Conservation (phyloP, 164 flowering plant species). For the Chimonanthus praecox region DNA sequence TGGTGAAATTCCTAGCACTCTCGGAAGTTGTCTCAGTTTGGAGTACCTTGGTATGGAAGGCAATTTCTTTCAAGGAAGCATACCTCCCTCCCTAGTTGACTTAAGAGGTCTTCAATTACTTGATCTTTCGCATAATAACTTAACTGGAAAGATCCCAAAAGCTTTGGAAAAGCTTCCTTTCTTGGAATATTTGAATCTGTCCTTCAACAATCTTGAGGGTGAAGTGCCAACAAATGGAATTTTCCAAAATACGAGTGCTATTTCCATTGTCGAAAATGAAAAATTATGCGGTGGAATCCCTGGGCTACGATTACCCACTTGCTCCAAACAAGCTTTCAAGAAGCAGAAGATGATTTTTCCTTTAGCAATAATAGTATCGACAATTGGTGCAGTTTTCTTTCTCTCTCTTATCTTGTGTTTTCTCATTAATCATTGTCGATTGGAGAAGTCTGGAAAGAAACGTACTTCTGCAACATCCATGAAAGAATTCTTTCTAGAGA, state of each 20-base stretch:
- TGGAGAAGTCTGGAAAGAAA: no score
- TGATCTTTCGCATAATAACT: constrained; percentile 26
- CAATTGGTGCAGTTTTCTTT: no score
- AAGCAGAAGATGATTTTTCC: no score
- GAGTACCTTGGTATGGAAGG: constrained; percentile 12
- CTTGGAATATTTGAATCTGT: constrained; percentile 20
- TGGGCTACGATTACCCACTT: no score
- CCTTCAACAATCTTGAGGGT: constrained; percentile 35
- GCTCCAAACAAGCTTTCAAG: no score
- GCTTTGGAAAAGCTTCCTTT: constrained; percentile 5
- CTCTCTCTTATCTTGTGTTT: no score
- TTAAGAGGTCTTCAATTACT: constrained; percentile 11
- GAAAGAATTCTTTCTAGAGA: no score
- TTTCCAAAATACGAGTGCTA: constrained; percentile 22
- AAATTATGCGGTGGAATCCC: no score
- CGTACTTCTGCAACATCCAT: no score
- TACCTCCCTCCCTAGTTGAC: constrained; percentile 18
- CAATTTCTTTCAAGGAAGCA: constrained; percentile 21
- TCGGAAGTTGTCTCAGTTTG: constrained; percentile 16
- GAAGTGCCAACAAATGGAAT: constrained; percentile 31
- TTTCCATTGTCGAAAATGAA: no score
- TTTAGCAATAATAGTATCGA: no score
- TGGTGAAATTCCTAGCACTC: constrained; percentile 20
- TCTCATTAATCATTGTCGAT: no score
- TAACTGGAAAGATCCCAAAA: constrained; percentile 23